A percentile compares a stretch with the other conserved stretches of the same genome.
These are phyloP conservation scores for Cryptosporidium sp. DNA, from an alignment of 169 alveolate species.

Conservation along the genomic window DNA sequence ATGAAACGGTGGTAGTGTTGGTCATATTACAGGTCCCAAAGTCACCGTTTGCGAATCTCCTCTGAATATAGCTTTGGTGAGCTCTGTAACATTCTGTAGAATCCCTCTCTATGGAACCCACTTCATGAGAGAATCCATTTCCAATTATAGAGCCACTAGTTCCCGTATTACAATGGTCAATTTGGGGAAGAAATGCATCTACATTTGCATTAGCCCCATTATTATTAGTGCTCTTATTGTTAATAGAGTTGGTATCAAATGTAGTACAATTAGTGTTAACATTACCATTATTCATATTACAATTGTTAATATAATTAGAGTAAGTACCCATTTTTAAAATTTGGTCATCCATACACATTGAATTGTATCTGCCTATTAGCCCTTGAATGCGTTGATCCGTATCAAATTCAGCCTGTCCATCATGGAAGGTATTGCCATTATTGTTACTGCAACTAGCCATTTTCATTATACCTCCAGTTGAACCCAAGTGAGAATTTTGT, in stretches of 20 bases:
- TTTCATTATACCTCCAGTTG: neutral
- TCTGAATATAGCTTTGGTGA: slow-evolving; percentile 26
- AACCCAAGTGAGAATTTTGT: slow-evolving; percentile 2
- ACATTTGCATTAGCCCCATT: neutral
- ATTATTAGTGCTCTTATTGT: slow-evolving; percentile 10
- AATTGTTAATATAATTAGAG: slow-evolving; percentile 13
- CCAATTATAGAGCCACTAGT: slow-evolving; percentile 1
- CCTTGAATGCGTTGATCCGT: slow-evolving; percentile 7
- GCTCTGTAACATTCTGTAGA: slow-evolving; percentile 30
- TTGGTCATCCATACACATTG: slow-evolving; percentile 49
- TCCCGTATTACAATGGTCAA: slow-evolving; percentile 8
- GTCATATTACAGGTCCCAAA: slow-evolving; percentile 52
- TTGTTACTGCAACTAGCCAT: neutral
- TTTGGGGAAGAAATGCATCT: slow-evolving; percentile 23
- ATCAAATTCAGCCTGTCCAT: slow-evolving; percentile 7
- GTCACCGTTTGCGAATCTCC: slow-evolving; percentile 29
- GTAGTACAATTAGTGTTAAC: slow-evolving; percentile 4
- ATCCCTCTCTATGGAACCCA: slow-evolving; percentile 21
- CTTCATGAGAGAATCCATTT: neutral
- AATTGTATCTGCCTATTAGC: slow-evolving; percentile 39
- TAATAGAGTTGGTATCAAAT: slow-evolving; percentile 4
- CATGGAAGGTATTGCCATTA: neutral
- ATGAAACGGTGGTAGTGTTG: slow-evolving; percentile 35
- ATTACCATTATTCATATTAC: slow-evolving; percentile 13
- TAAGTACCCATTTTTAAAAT: slow-evolving; percentile 51